phyloP scores from a whole-genome alignment of 768 basidiomycete species.

The Royoungia palumana region DNA sequence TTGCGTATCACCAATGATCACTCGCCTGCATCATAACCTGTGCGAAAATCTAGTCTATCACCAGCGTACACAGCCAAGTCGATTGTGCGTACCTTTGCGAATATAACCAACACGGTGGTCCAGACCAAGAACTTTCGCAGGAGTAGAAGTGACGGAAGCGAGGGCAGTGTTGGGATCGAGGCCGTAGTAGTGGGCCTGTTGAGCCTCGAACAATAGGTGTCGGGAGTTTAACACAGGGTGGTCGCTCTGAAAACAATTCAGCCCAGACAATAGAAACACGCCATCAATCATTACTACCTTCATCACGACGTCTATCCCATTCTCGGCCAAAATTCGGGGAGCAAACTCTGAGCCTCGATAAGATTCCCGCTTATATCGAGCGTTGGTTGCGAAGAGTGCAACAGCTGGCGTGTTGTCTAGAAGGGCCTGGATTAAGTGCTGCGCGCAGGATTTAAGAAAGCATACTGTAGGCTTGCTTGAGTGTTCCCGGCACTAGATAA shows the following conservation, averaged over 20 bases:
- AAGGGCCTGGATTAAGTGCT: conserved; percentile 24
- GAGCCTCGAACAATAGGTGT: conserved; percentile 69
- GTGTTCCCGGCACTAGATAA: conserved; percentile 73
- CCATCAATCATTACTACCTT: conserved; percentile 46
- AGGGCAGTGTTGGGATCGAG: conserved; percentile 57
- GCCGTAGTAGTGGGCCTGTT: conserved; percentile 67
- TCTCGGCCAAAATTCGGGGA: conserved; percentile 64
- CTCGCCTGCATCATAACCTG: conserved; percentile 47
- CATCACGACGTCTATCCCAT: conserved; percentile 68
- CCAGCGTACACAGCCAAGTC: neutral
- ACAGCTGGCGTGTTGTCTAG: too few relatives aligned
- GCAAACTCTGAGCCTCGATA: conserved; percentile 82
- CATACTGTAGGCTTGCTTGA: conserved; percentile 65
- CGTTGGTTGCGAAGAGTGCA: conserved; percentile 69
- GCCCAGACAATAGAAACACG: neutral
- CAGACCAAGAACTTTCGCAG: conserved; percentile 65
- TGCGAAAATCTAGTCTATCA: neutral
- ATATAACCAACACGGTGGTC: conserved; percentile 72
- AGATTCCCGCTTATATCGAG: conserved; percentile 71
- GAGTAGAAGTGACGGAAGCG: conserved; percentile 61
- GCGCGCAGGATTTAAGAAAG: conserved; percentile 50
- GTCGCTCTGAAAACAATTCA: conserved; percentile 41
- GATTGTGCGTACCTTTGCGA: conserved; percentile 36
- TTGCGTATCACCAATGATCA: neutral
- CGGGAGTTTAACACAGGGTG: conserved; percentile 61